phyloP scores from a whole-genome alignment of 441 rosid genomes.

The Geranium incanum region DNA sequence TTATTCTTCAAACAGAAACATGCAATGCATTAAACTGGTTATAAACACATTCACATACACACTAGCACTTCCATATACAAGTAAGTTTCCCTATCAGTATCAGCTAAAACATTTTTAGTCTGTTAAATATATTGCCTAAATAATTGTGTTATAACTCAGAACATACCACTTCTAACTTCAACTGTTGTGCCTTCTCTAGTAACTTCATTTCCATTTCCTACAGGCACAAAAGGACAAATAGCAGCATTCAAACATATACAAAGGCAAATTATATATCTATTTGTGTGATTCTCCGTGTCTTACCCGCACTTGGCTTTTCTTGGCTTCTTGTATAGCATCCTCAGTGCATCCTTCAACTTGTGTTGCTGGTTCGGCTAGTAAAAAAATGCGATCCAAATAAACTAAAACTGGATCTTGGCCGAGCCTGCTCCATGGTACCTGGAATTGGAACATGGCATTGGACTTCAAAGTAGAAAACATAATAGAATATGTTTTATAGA shows the following conservation, averaged over 20 bases:
- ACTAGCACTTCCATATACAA: background rate
- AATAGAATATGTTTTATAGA: background rate
- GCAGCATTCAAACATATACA: constrained; percentile 12
- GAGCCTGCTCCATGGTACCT: constrained; percentile 99
- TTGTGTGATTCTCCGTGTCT: constrained; percentile 31
- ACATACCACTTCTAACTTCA: constrained; percentile 84
- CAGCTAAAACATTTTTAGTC: background rate
- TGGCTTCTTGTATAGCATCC: constrained; percentile 89
- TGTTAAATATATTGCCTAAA: background rate
- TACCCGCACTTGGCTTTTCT: constrained; percentile 77
- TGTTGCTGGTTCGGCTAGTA: constrained; percentile 89
- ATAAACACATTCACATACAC: constrained; percentile 8
- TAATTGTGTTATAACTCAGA: constrained; percentile 11
- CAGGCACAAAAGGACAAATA: constrained; percentile 18
- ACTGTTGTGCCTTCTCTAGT: constrained; percentile 59
- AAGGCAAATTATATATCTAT: constrained; percentile 6
- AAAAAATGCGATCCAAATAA: constrained; percentile 75
- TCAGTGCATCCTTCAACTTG: constrained; percentile 69
- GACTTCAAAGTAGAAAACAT: constrained; percentile 1
- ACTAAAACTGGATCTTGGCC: constrained; percentile 98
- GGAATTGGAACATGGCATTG: constrained; percentile 23
- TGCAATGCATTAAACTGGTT: constrained; percentile 21
- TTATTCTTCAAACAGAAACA: constrained; percentile 56
- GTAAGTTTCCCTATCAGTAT: background rate
- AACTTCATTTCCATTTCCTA: constrained; percentile 93